Percentiles rank a stretch among this genome's conserved stretches.
These are phyloP conservation scores for Aurifilum marmelostoma DNA, from an alignment of 2,329 filamentous ascomycete genomes.

Conservation along the genomic window DNA sequence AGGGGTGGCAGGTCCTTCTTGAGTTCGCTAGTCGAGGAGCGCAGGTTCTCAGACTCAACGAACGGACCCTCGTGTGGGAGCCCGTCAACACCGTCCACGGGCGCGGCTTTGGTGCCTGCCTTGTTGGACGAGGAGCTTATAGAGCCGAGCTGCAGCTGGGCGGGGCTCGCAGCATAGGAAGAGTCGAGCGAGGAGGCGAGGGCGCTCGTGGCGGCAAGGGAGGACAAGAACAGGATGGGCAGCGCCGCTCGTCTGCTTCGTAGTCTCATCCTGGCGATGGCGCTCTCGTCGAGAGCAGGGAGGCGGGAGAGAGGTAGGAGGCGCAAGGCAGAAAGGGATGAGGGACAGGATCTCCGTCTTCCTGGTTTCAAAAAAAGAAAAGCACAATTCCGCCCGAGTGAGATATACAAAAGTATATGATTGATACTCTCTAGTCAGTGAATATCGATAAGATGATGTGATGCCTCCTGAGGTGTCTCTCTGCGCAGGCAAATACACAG, in stretches of 20 bases:
- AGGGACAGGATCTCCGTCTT: neutral
- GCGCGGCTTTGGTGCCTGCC: constrained; percentile 71
- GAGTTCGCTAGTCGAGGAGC: constrained; percentile 40
- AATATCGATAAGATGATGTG: neutral
- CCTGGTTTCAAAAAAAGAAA: too few species aligned
- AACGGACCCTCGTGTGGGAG: constrained; percentile 89
- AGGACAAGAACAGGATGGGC: constrained; percentile 63
- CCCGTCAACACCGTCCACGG: constrained; percentile 90
- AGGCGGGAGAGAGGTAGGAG: too few species aligned
- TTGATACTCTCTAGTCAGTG: neutral
- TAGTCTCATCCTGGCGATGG: constrained; percentile 58
- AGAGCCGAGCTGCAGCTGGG: constrained; percentile 23
- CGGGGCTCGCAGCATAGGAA: constrained; percentile 31
- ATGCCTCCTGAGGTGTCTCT: neutral
- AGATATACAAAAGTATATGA: neutral
- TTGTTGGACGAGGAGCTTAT: constrained; percentile 37
- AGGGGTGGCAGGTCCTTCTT: constrained; percentile 47
- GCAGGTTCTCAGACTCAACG: constrained; percentile 58
- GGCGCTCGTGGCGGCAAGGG: constrained; percentile 52
- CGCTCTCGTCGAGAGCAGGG: neutral
- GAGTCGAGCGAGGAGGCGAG: constrained; percentile 36
- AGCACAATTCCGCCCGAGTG: too few species aligned
- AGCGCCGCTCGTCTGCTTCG: constrained; percentile 57
- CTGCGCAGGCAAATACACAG: too few species aligned
- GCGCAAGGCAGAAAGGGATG: neutral